Percentiles rank a stretch among this genome's conserved stretches.
Evolutionary conservation across 441 rosid genomes (phyloP).

Genomic region (Erodium moschatum): DNA sequence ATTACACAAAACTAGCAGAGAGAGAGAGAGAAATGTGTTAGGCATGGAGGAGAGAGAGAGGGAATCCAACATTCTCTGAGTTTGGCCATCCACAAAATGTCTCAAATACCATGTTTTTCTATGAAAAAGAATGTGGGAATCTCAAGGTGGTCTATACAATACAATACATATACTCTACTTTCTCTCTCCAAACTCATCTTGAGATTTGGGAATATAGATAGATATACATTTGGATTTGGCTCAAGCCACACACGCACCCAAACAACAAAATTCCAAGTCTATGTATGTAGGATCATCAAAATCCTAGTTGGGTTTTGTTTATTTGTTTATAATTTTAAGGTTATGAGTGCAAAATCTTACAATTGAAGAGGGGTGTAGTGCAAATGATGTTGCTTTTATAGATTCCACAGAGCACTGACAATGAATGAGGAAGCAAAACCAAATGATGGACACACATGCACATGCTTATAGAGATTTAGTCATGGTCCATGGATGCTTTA

Average conservation of each 20-base stretch:
- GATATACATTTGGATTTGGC: conserved; percentile 7
- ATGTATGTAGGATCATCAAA: not conserved
- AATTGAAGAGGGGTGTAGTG: conserved; percentile 25
- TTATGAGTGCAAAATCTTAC: not conserved
- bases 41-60: conserved; percentile 17
- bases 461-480: not conserved
- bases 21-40: conserved; percentile 7
- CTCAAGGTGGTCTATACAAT: conserved; percentile 29
- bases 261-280: not conserved
- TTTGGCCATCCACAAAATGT: conserved; percentile 35
- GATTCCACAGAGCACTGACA: conserved; percentile 31
- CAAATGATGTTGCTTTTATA: conserved; percentile 15
- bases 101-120: conserved; percentile 18
- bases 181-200: conserved; percentile 12
- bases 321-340: not conserved
- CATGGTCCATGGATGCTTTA: not conserved
- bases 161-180: too few relatives aligned
- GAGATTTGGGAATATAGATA: conserved; percentile 22
- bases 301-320: conserved; percentile 6
- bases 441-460: conserved; percentile 12
- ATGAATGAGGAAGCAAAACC: conserved; percentile 18
- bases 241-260: too few relatives aligned
- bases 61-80: conserved; percentile 42
- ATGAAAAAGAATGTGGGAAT: conserved; percentile 41
- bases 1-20: not conserved